Conservation (phyloP, 768 basidiomycete genomes). For the Rhizopogon vesiculosus region DNA sequence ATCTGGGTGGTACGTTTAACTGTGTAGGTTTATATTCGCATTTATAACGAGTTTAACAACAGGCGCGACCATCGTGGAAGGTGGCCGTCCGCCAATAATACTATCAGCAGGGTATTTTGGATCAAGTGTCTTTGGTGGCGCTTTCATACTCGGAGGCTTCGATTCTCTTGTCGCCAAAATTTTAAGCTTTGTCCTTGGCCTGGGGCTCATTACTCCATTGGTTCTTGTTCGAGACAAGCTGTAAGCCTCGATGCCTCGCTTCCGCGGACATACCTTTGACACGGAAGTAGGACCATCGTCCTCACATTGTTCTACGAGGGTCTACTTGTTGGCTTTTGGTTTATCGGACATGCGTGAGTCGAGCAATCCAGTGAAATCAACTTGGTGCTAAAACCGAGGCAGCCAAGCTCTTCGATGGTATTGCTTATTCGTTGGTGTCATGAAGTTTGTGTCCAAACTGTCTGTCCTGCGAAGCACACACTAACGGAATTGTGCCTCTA, state of each 20-base stretch:
- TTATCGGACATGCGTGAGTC: constrained; percentile 84
- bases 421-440: constrained; percentile 75
- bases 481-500: constrained; percentile 23
- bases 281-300: constrained; percentile 64
- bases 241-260: constrained; percentile 40
- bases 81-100: constrained; percentile 67
- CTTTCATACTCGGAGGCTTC: constrained; percentile 82
- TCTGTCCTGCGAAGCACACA: constrained; percentile 2
- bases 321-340: constrained; percentile 90
- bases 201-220: constrained; percentile 83
- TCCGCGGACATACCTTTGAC: constrained; percentile 7
- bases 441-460: constrained; percentile 55
- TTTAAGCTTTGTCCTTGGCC: constrained; percentile 83
- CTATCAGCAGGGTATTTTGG: constrained; percentile 80
- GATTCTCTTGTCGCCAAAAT: constrained; percentile 90
- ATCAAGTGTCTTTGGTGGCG: constrained; percentile 74
- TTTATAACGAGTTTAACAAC: not conserved
- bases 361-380: constrained; percentile 1
- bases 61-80: constrained; percentile 54
- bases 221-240: constrained; percentile 86
- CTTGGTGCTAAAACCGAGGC: constrained; percentile 5
- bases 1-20: constrained; percentile 64
- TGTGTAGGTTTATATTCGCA: not conserved
- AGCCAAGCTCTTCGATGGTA: constrained; percentile 84
- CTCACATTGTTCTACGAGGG: constrained; percentile 82